These are phyloP conservation scores for Jatropha curcas DNA, from an alignment of 345 rosid species.

Conservation along the genomic window DNA sequence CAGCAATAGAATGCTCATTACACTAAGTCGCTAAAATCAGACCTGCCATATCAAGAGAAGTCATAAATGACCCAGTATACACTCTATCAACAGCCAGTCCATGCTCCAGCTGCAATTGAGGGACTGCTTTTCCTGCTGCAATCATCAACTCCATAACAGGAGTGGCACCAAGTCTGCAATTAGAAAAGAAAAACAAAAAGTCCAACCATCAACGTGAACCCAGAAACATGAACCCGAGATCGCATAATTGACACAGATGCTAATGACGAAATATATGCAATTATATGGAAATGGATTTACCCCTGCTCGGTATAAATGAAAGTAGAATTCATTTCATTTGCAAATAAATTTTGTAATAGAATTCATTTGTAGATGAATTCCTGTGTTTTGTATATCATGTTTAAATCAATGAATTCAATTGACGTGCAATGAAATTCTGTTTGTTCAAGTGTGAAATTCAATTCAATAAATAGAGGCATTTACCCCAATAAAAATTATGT, in stretches of 20 bases:
- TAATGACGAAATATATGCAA: background rate
- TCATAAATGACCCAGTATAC: constrained; percentile 93
- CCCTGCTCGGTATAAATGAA: no score
- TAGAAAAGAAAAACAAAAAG: constrained; percentile 5
- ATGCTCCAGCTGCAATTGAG: constrained; percentile 86
- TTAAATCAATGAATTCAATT: no score
- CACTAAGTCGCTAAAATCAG: constrained; percentile 31
- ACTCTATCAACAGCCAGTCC: constrained; percentile 98
- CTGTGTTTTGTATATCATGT: no score
- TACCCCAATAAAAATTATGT: no score
- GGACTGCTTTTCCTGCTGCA: constrained; percentile 89
- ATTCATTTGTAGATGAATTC: no score
- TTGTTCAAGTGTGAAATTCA: no score
- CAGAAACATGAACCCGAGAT: background rate
- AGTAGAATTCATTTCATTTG: no score
- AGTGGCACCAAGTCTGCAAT: constrained; percentile 81
- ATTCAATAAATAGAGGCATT: no score
- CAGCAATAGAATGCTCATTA: background rate
- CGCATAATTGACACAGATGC: background rate
- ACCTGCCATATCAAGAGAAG: constrained; percentile 99
- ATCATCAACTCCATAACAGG: constrained; percentile 95
- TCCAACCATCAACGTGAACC: background rate
- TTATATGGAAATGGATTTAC: background rate
- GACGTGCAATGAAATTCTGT: no score
- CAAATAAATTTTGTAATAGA: no score